Percentiles rank a stretch among this genome's conserved stretches.
Conservation (phyloP, 1,139 yeast genomes). For the Taiozyma sp. region DNA sequence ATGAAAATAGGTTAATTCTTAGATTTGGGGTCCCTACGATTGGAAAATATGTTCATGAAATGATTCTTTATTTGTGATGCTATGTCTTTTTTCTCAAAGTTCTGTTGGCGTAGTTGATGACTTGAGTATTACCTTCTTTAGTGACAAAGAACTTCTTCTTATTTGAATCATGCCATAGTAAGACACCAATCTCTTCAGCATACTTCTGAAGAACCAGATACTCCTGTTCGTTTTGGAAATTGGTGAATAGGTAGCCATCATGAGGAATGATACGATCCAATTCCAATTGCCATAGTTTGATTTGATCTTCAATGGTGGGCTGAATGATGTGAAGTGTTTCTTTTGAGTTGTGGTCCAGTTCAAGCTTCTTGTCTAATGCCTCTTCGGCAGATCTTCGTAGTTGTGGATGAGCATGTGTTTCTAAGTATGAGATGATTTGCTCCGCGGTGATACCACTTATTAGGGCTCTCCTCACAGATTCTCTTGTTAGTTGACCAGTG, state of each 20-base stretch:
- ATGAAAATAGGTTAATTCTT: no score
- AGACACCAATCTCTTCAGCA: conserved; percentile 87
- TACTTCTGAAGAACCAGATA: conserved; percentile 67
- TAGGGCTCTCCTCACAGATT: conserved; percentile 80
- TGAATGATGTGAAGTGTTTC: conserved; percentile 70
- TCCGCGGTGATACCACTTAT: conserved; percentile 91
- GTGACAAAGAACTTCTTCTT: conserved; percentile 71
- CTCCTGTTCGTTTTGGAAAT: conserved; percentile 73
- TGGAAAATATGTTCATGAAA: not conserved
- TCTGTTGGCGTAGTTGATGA: conserved; percentile 80
- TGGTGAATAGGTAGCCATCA: conserved; percentile 82
- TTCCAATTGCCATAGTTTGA: conserved; percentile 93
- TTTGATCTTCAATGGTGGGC: conserved; percentile 94
- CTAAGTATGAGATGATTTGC: conserved; percentile 83
- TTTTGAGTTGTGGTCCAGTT: conserved; percentile 49
- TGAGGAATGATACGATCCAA: conserved; percentile 86
- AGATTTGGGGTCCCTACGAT: no score
- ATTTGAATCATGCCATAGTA: conserved; percentile 75
- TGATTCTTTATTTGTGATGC: not conserved
- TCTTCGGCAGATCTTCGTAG: conserved; percentile 73
- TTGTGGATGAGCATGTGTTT: conserved; percentile 92
- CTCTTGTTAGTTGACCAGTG: conserved; percentile 89
- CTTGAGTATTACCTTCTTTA: conserved; percentile 81
- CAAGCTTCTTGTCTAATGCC: conserved; percentile 56
- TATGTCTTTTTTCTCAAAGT: conserved; percentile 29